Percentiles rank a stretch among this genome's conserved stretches.
Conservation (phyloP, 371 early-diverging fungal species). For the Zopfochytrium polystomum region DNA sequence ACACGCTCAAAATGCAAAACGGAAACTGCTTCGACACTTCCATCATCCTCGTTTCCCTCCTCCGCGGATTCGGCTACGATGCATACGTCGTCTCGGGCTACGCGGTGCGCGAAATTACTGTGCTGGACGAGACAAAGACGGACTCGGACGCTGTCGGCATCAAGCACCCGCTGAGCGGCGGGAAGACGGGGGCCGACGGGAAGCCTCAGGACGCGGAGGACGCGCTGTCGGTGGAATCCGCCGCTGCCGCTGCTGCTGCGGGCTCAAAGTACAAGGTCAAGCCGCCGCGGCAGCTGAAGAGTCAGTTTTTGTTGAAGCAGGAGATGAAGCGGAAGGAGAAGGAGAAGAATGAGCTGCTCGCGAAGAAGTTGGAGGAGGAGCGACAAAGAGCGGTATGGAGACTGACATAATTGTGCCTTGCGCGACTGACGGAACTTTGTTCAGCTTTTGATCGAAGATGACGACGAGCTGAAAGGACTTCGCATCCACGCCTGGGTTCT, state of each 20-base stretch:
- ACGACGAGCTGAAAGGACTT: slow-evolving; percentile 52
- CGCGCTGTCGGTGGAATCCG: background rate
- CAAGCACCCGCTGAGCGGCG: slow-evolving; percentile 16
- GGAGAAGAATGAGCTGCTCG: slow-evolving; percentile 22
- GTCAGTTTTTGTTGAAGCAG: slow-evolving; percentile 42
- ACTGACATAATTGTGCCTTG: background rate
- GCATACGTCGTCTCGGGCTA: slow-evolving; percentile 58
- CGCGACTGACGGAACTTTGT: background rate
- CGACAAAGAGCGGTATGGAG: slow-evolving; percentile 20
- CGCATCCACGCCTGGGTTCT: slow-evolving; percentile 57
- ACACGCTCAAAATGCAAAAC: slow-evolving; percentile 45
- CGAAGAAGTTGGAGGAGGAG: slow-evolving; percentile 18
- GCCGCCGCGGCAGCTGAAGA: slow-evolving; percentile 41
- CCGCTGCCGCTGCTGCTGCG: background rate
- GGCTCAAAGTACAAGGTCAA: slow-evolving; percentile 33
- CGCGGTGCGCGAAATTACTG: slow-evolving; percentile 44
- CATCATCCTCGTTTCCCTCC: slow-evolving; percentile 44
- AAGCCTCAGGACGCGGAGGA: background rate
- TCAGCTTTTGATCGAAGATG: slow-evolving; percentile 36
- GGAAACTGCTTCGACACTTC: slow-evolving; percentile 53
- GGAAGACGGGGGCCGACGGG: background rate
- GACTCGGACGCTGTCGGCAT: slow-evolving; percentile 34
- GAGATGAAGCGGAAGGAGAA: slow-evolving; percentile 35
- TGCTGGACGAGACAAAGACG: slow-evolving; percentile 46
- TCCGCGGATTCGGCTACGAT: slow-evolving; percentile 55